Evolutionary conservation across 495 filamentous ascomycete species (phyloP).

Genomic region (Neurospora tetraspora): DNA sequence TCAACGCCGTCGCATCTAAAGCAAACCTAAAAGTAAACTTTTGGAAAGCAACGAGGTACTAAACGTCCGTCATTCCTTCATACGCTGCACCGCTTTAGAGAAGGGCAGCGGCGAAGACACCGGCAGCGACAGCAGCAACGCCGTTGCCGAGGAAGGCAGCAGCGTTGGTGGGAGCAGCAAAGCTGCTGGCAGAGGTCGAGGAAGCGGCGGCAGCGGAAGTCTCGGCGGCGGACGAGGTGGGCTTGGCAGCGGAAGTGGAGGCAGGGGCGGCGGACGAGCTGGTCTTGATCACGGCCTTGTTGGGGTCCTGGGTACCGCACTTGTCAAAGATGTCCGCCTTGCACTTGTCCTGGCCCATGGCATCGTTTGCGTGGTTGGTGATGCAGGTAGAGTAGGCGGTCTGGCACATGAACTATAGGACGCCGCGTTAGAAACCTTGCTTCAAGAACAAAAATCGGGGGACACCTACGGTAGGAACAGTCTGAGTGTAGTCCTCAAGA

Average conservation of each 20-base stretch:
- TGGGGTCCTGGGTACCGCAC: slow-evolving; percentile 26
- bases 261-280: neutral
- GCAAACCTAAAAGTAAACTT: neutral
- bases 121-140: slow-evolving; percentile 20
- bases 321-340: slow-evolving; percentile 20
- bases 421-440: neutral
- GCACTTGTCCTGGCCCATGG: slow-evolving; percentile 22
- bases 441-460: neutral
- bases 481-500: slow-evolving; percentile 28
- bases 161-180: slow-evolving; percentile 15
- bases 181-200: slow-evolving; percentile 3
- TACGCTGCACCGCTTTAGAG: slow-evolving; percentile 11
- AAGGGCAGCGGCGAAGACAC: slow-evolving; percentile 25
- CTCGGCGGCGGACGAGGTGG: slow-evolving; percentile 1
- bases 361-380: slow-evolving; percentile 12
- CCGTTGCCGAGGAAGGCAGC: slow-evolving; percentile 19
- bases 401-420: slow-evolving; percentile 22
- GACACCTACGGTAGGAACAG: slow-evolving; percentile 23
- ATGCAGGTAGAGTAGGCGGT: slow-evolving; percentile 22
- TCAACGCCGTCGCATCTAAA: slow-evolving; percentile 10
- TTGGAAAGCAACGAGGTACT: neutral
- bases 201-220: slow-evolving; percentile 1
- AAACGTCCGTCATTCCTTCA: neutral
- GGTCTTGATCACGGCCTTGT: slow-evolving; percentile 12
- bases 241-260: slow-evolving; percentile 5